Evolutionary conservation across 2,329 filamentous ascomycete genomes (phyloP).

Genomic region (Aspergillus felis): DNA sequence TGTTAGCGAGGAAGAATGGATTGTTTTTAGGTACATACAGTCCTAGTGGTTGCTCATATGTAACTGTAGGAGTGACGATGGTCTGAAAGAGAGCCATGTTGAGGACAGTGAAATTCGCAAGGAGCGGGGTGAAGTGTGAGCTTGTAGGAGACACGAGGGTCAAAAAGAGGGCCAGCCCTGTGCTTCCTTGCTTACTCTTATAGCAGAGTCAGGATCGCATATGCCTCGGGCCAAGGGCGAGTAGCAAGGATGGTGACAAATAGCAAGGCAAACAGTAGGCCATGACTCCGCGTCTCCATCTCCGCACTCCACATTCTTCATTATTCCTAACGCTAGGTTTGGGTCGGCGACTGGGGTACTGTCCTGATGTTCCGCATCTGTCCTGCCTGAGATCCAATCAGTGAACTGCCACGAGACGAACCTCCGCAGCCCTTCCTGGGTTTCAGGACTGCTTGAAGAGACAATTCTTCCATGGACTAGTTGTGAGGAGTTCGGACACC

Average conservation of each 20-base stretch:
- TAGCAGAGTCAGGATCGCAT: neutral
- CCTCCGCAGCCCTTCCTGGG: no score
- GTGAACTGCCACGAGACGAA: neutral
- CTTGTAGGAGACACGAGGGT: neutral
- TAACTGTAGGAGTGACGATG: constrained; percentile 34
- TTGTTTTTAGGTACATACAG: constrained; percentile 22
- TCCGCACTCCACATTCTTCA: neutral
- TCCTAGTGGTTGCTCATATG: constrained; percentile 38
- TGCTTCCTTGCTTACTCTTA: neutral
- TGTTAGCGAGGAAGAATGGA: neutral
- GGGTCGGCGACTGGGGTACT: neutral
- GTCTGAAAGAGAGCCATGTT: constrained; percentile 33
- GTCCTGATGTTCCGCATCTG: neutral
- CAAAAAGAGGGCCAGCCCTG: neutral
- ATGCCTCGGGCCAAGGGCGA: neutral
- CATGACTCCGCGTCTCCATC: neutral
- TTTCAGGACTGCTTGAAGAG: neutral
- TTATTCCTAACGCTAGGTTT: neutral
- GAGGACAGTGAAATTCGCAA: neutral
- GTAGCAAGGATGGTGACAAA: neutral
- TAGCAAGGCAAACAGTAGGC: neutral
- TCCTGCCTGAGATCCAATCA: neutral
- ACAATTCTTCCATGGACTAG: neutral
- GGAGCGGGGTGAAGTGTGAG: neutral
- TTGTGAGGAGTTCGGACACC: neutral